Evolutionary conservation across 2,329 filamentous ascomycete genomes (phyloP).

Genomic region (Elsinoe necatrix): DNA sequence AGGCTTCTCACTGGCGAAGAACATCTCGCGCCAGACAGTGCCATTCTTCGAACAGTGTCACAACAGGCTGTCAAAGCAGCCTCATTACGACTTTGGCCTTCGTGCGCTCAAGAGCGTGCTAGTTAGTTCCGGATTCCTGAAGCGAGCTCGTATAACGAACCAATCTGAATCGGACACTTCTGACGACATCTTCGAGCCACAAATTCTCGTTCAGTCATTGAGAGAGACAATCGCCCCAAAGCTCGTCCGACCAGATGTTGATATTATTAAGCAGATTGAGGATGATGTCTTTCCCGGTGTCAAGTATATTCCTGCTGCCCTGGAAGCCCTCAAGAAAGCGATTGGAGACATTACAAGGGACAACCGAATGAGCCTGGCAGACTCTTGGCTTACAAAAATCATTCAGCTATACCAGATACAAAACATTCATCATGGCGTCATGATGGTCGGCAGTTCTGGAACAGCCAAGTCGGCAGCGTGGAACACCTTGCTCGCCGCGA

Average conservation of each 20-base stretch:
- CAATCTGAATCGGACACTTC: conserved; percentile 47
- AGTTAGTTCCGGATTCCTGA: conserved; percentile 92
- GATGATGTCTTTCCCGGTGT: conserved; percentile 82
- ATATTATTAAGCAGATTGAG: conserved; percentile 79
- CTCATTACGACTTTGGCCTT: conserved; percentile 97
- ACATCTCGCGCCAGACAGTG: conserved; percentile 87
- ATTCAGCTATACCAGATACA: conserved; percentile 97
- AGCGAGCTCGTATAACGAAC: conserved; percentile 66
- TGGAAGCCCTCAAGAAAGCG: conserved; percentile 68
- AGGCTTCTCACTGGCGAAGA: conserved; percentile 93
- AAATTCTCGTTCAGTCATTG: conserved; percentile 97
- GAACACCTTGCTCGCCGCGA: conserved; percentile 81
- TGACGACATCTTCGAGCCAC: conserved; percentile 73
- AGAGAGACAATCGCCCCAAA: conserved; percentile 98
- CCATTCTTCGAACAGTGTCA: conserved; percentile 96
- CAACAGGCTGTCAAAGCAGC: conserved; percentile 77
- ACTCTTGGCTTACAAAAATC: conserved; percentile 95
- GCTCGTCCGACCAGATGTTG: conserved; percentile 83
- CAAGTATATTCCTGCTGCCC: conserved; percentile 81
- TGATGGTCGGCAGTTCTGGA: conserved; percentile 99
- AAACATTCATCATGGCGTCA: conserved; percentile 95
- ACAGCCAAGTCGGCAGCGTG: conserved; percentile 94
- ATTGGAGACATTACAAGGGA: conserved; percentile 77
- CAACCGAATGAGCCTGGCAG: conserved; percentile 79
- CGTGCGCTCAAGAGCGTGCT: conserved; percentile 97